Conservation (phyloP, 208 protist genomes). For the Phytomonas sp. region DNA sequence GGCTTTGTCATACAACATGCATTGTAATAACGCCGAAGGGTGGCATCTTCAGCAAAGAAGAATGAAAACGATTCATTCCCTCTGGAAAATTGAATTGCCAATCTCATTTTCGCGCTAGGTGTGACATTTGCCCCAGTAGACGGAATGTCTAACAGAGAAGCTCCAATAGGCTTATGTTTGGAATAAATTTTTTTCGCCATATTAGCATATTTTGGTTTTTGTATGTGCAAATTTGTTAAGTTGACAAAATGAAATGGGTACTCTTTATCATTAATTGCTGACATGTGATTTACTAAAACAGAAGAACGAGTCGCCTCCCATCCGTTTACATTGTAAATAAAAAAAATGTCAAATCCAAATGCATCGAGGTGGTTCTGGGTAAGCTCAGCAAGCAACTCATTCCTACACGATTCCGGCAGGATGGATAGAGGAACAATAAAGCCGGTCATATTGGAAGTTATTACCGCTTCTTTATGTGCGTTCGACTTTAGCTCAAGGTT, state of each 20-base stretch:
- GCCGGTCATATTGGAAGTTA: slow-evolving; percentile 71
- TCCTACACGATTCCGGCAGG: slow-evolving; percentile 28
- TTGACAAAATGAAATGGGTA: slow-evolving; percentile 89
- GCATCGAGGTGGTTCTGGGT: slow-evolving; percentile 39
- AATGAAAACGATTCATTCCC: slow-evolving; percentile 4
- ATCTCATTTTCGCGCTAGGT: not conserved
- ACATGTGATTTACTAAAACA: slow-evolving; percentile 79
- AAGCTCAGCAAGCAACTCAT: slow-evolving; percentile 49
- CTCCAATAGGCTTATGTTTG: slow-evolving; percentile 25
- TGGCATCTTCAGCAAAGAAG: slow-evolving; percentile 84
- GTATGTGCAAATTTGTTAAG: slow-evolving; percentile 45
- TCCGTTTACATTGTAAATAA: slow-evolving; percentile 76
- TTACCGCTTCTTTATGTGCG: slow-evolving; percentile 32
- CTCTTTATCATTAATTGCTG: slow-evolving; percentile 48
- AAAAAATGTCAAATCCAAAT: slow-evolving; percentile 70
- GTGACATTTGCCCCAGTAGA: not conserved
- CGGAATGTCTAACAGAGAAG: slow-evolving; percentile 13
- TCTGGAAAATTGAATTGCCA: not conserved
- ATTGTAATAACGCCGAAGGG: slow-evolving; percentile 81
- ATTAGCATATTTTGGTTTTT: slow-evolving; percentile 37
- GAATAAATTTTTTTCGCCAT: slow-evolving; percentile 15
- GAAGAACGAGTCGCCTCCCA: slow-evolving; percentile 80
- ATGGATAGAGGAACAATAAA: slow-evolving; percentile 66
- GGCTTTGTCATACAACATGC: slow-evolving; percentile 62
- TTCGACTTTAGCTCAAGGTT: slow-evolving; percentile 53